Evolutionary conservation across 352 stramenopile genomes (phyloP).

Genomic region (Phytophthora sansomeana): DNA sequence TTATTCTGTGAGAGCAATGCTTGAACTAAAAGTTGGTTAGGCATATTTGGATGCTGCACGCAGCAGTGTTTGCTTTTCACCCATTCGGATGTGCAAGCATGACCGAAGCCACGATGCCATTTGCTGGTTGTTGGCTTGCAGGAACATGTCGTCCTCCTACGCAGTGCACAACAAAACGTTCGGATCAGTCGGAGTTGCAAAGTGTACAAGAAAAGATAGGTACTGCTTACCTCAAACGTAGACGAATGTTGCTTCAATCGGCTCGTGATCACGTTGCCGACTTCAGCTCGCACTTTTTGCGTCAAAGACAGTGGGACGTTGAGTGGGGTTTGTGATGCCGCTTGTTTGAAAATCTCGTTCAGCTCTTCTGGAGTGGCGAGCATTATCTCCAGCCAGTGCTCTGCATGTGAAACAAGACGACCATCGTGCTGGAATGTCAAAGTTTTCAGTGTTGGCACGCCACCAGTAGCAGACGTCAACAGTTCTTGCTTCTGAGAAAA

Average conservation of each 20-base stretch:
- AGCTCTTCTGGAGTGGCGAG: conserved; percentile 58
- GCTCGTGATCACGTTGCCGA: conserved; percentile 22
- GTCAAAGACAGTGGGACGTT: conserved; percentile 39
- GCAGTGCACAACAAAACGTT: neutral
- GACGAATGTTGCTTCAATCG: conserved; percentile 38
- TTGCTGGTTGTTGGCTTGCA: conserved; percentile 48
- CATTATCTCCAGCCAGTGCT: conserved; percentile 66
- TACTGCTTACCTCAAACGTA: conserved; percentile 41
- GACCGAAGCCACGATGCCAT: conserved; percentile 72
- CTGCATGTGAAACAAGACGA: conserved; percentile 36
- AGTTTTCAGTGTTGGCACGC: conserved; percentile 34
- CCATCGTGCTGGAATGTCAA: conserved; percentile 48
- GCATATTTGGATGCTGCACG: conserved; percentile 29
- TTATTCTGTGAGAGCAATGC: conserved; percentile 32
- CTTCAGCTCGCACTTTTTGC: conserved; percentile 36
- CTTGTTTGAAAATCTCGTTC: conserved; percentile 48
- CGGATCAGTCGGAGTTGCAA: neutral
- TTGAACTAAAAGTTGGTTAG: neutral
- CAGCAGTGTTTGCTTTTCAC: conserved; percentile 62
- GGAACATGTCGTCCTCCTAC: conserved; percentile 64
- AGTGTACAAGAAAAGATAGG: neutral
- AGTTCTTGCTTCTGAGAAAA: conserved; percentile 49
- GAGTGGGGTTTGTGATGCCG: conserved; percentile 25
- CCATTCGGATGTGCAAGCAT: conserved; percentile 72
- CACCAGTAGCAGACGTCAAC: conserved; percentile 35